Evolutionary conservation across 768 basidiomycete species (phyloP), one percentile per base, ranked within the genome.

Genomic region (Podaxis sp.): DNA sequence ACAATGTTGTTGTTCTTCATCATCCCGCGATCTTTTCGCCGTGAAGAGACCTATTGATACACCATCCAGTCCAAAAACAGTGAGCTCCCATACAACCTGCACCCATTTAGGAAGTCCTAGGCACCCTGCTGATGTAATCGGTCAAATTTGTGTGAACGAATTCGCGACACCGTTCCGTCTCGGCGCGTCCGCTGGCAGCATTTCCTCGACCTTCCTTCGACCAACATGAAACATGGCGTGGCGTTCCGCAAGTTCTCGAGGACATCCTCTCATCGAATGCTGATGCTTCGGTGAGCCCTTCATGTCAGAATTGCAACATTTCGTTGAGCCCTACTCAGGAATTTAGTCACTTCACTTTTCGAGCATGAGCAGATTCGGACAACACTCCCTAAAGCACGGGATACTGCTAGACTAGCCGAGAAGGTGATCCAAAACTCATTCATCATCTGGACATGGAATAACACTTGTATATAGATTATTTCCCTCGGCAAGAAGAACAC

Each of bases 361-460:
- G 87, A 98, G 71, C 94, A 98, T 76, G 94, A 97, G 70, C 91
- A 93, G 71, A 94, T 99, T 72, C 90, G 91, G 74, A 98, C 97
- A 5, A 99, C 97, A 0, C 77, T 98, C 15, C 90, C 96, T 36
- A 98, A 98, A 75, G 97, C 97, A 2, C 89, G 91, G 72, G 95
- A 97, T 68, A 79, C 95, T 4, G 93, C 93, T 13, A 83, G 94
- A 67, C 78, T 98, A 57, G 96, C 95, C 15, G 96, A 99, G 71
- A 96, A 96, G 87, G 95, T 89, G 62, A 22, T 15, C 47, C 36
- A 41, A 13, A 13, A 49, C 25, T 29, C 19, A 22, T 25, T 2
- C 13, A 9, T 4, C 15, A 17, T 15, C 17, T 15, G 27, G 6
- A 53, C 51, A 15, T 38, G 7, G 24, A 41, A 11, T n/a, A 57